These are phyloP conservation scores for Hypoxylon crocopeplum DNA, from an alignment of 495 filamentous ascomycete genomes.

Conservation along the genomic window DNA sequence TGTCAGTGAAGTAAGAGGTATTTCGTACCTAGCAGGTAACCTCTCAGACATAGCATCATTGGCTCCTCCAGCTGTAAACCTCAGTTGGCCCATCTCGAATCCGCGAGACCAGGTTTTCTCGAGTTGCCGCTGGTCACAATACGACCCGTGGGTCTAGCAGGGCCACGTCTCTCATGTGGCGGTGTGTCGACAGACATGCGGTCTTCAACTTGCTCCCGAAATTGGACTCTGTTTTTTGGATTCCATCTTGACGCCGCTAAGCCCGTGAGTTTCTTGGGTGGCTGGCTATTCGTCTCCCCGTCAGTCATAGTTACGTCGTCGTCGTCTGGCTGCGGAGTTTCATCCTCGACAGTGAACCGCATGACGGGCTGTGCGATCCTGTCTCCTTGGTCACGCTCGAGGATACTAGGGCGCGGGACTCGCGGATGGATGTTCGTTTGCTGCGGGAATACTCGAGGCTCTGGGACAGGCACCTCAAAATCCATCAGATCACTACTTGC, in stretches of 20 bases:
- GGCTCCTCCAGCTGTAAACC: too few relatives aligned
- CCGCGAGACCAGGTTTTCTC: slow-evolving; percentile 22
- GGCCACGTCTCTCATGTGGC: too few relatives aligned
- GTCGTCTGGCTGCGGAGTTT: background rate
- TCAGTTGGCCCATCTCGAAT: slow-evolving; percentile 25
- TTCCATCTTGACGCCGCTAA: slow-evolving; percentile 24
- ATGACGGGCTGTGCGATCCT: background rate
- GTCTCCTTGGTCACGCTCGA: background rate
- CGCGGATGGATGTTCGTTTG: too few relatives aligned
- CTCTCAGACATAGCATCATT: too few relatives aligned
- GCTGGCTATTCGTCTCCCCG: background rate
- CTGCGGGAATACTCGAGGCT: too few relatives aligned
- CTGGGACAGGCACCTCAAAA: background rate
- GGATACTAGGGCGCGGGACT: too few relatives aligned
- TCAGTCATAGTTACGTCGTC: slow-evolving; percentile 9
- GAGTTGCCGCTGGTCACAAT: slow-evolving; percentile 22
- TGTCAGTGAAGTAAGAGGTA: too few relatives aligned
- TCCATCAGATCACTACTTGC: background rate
- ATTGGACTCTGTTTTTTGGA: background rate
- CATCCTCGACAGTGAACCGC: background rate
- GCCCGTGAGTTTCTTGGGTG: background rate
- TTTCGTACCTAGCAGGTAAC: too few relatives aligned
- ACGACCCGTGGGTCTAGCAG: too few relatives aligned
- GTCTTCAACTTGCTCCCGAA: too few relatives aligned
- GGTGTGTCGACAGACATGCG: too few relatives aligned